Base-by-base conservation (phyloP, 139 green algal species). In the Microglena sp. region DNA sequence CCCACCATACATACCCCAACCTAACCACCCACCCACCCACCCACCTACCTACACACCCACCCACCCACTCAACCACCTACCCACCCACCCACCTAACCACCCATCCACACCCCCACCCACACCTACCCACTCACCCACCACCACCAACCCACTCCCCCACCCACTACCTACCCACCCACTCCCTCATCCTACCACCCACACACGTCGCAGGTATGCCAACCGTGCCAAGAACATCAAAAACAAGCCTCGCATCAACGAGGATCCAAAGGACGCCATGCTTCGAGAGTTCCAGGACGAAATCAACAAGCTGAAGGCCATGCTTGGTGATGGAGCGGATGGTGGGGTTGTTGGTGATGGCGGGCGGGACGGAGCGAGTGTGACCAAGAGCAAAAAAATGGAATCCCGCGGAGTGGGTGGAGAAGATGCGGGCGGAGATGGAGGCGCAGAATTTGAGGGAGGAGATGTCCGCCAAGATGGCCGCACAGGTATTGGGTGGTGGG, bases 201-300 rank as follows among this genome's bases (percentile, higher is more conserved):
- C 46, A 8, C 8, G 11, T 31, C 46, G 28, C 36, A 72, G 60
- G 26, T 86, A 81, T 35, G 82, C 85, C 50, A 88, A 87, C 71
- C 77, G 89, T 29, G 89, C 89, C 60, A 93, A 93, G 79, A 86
- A 88, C 63, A 93, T 94, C 68, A 85, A 85, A 73, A 96, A 93
- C 80, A 90, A 89, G 69, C 86, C 86, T 22, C 69, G 77, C 6
- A 78, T 84, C 53, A 96, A 96, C 68, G 87, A 96, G 74, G 86
- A 93, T 55, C 87, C 90, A 62, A 95, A 94, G 81, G 89, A 95
- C 63, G 86, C 91, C 8, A 91, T 96, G 86, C 73, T 97, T 63
- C 72, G 85, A 4, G 87, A 96, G 75, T 96, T 91, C 72, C 90
- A 96, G 76, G 84, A 91, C 7, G 88, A 97, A 69, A 96, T 97